phyloP scores from a whole-genome alignment of 441 rosid genomes.

The Kokia cookei region DNA sequence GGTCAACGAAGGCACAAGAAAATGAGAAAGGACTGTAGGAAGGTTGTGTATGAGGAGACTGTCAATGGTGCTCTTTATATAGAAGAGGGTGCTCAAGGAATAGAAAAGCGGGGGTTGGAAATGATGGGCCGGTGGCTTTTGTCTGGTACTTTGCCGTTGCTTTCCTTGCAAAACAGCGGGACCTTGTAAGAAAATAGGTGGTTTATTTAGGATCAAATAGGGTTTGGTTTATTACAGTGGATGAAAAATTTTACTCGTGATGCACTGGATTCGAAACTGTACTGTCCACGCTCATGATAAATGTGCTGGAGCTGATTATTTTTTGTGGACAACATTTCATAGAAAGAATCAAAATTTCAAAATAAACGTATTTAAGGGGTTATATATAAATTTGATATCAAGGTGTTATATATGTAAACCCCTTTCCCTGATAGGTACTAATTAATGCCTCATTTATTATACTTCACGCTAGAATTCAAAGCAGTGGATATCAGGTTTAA shows the following conservation, averaged over 20 bases:
- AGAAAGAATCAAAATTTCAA: not conserved
- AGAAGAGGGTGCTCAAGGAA: not conserved
- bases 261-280: not conserved
- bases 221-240: constrained; percentile 1
- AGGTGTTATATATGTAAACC: not conserved
- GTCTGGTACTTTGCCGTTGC: not conserved
- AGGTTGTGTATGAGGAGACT: not conserved
- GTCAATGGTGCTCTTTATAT: not conserved
- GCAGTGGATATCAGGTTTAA: not conserved
- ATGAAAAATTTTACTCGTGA: not conserved
- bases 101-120: not conserved
- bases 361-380: not conserved
- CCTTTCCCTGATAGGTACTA: not conserved
- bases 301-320: not conserved
- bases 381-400: too few species aligned
- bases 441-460: not conserved
- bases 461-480: not conserved
- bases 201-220: not conserved
- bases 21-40: not conserved
- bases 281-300: not conserved
- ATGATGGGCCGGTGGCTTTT: not conserved
- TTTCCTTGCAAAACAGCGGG: constrained; percentile 6
- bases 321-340: not conserved
- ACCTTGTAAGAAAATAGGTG: not conserved
- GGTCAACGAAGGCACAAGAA: not conserved